Conservation (phyloP, 78 protist genomes). For the slime mould (Dictyostelium discoideum) region DNA sequence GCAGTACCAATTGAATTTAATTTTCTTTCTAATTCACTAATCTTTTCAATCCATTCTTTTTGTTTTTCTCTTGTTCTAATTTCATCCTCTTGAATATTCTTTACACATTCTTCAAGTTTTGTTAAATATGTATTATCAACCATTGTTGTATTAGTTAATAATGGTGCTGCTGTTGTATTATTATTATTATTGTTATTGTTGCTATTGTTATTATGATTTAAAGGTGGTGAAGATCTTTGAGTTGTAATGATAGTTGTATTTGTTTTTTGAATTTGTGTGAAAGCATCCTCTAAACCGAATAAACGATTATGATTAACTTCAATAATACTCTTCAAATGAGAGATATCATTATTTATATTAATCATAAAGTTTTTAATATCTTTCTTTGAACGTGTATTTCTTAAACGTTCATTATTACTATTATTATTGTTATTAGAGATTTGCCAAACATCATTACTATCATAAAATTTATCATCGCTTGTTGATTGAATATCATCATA, state of each 20-base stretch:
- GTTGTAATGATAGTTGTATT: background rate
- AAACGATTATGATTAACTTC: constrained; percentile 68
- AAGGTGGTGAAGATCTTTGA: background rate
- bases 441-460: constrained; percentile 38
- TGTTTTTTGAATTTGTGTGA: constrained; percentile 1
- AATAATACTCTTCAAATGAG: constrained; percentile 33
- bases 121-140: constrained; percentile 13
- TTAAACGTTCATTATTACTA: background rate
- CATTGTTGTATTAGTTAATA: background rate
- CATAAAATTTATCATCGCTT: constrained; percentile 44
- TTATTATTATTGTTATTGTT: background rate
- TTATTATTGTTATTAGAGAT: background rate
- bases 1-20: constrained; percentile 13
- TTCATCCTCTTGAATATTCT: constrained; percentile 65
- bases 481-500: background rate
- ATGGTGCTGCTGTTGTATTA: background rate
- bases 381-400: background rate
- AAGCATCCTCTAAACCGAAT: constrained; percentile 28
- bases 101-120: constrained; percentile 65
- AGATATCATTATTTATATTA: constrained; percentile 31
- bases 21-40: constrained; percentile 31
- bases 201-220: background rate
- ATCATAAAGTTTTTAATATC: constrained; percentile 57
- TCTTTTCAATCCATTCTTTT: constrained; percentile 39
- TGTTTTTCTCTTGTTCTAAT: constrained; percentile 47